Conservation (phyloP, 371 early-diverging fungal genomes). For the Syncephalis plumigaleata region DNA sequence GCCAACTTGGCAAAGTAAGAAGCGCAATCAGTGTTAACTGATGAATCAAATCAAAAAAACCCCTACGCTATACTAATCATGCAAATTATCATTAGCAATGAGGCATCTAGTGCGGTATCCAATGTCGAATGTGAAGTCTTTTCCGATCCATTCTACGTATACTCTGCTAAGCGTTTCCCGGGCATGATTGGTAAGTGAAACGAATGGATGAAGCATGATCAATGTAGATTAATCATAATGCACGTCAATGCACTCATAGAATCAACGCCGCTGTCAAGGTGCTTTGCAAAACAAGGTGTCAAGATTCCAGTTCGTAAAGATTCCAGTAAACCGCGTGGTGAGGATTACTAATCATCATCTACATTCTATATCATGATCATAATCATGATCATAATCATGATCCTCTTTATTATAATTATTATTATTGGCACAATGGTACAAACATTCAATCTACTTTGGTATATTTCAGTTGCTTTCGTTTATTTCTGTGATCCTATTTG, state of each 20-base stretch:
- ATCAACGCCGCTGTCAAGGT: conserved; percentile 71
- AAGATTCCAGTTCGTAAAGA: conserved; percentile 59
- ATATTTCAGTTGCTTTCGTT: too few relatives aligned
- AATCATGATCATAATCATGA: too few relatives aligned
- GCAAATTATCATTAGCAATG: conserved; percentile 59
- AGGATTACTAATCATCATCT: too few relatives aligned
- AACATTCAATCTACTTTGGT: too few relatives aligned
- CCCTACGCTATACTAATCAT: conserved; percentile 58
- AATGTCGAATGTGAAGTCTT: conserved; percentile 78
- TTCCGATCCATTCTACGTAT: conserved; percentile 67
- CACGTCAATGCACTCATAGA: conserved; percentile 18
- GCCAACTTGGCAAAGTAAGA: conserved; percentile 35
- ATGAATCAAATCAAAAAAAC: conserved; percentile 8
- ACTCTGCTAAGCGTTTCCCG: conserved; percentile 85
- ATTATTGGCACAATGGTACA: too few relatives aligned
- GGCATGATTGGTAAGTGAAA: too few relatives aligned
- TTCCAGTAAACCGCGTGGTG: too few relatives aligned
- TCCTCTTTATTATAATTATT: too few relatives aligned
- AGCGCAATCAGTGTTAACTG: background rate
- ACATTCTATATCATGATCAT: too few relatives aligned
- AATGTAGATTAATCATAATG: conserved; percentile 10
- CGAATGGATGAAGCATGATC: too few relatives aligned
- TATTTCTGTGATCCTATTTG: too few relatives aligned
- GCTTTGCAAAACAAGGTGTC: conserved; percentile 89
- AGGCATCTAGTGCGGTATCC: conserved; percentile 77